Evolutionary conservation across 1,284 basidiomycete species (phyloP).

Genomic region (Ganoderma leucocontextum): DNA sequence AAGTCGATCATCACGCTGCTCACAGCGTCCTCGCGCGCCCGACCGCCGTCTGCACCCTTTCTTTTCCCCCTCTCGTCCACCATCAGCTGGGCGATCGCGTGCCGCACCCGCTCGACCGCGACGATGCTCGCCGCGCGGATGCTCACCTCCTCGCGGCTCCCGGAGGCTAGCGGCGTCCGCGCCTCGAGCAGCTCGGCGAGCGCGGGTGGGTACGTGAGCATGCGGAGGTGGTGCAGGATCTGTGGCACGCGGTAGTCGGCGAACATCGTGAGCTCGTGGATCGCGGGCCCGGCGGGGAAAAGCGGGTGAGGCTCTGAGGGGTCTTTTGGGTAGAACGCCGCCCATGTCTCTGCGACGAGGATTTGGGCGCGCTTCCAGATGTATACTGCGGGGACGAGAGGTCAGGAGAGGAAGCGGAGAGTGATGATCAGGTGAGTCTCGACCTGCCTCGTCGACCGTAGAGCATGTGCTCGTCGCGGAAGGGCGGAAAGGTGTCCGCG

Average conservation of each 20-base stretch:
- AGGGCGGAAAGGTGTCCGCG: constrained; percentile 74
- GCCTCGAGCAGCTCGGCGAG: constrained; percentile 58
- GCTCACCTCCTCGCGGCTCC: constrained; percentile 73
- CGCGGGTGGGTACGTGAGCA: constrained; percentile 70
- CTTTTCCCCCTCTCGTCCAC: constrained; percentile 29
- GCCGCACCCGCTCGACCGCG: constrained; percentile 74
- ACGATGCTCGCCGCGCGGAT: constrained; percentile 79
- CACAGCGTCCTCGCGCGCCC: constrained; percentile 46
- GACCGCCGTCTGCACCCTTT: constrained; percentile 23
- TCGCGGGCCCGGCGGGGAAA: constrained; percentile 70
- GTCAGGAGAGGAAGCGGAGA: constrained; percentile 12
- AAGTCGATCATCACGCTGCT: constrained; percentile 87
- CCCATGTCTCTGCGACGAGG: constrained; percentile 86
- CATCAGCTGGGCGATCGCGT: constrained; percentile 51
- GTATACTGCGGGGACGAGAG: constrained; percentile 53
- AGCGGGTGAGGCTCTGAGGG: constrained; percentile 64
- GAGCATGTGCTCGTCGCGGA: constrained; percentile 72
- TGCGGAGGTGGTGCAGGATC: constrained; percentile 80
- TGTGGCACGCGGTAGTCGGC: constrained; percentile 89
- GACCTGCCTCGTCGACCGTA: constrained; percentile 64
- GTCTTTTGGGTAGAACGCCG: constrained; percentile 71
- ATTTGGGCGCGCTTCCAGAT: constrained; percentile 90
- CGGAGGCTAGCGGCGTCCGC: constrained; percentile 55
- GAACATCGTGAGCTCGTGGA: constrained; percentile 83
- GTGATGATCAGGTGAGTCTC: not conserved